These are phyloP conservation scores for Handroanthus guayacan DNA, from an alignment of 257 asterid genomes.

Conservation along the genomic window DNA sequence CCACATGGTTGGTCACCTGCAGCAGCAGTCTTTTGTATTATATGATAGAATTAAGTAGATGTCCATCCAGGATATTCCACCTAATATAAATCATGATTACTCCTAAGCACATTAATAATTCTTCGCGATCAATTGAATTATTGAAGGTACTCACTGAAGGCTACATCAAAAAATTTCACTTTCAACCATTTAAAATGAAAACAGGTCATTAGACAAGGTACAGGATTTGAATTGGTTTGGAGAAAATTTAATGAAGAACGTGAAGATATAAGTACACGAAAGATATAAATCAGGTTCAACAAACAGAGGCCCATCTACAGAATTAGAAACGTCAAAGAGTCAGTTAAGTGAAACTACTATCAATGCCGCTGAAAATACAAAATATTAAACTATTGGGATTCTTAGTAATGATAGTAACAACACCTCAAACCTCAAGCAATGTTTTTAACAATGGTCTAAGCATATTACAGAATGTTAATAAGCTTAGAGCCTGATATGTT, in stretches of 20 bases:
- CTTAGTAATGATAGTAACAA: too few species aligned
- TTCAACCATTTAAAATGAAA: background rate
- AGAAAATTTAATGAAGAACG: background rate
- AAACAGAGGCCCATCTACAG: background rate
- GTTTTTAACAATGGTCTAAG: too few species aligned
- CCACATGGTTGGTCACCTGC: conserved; percentile 93
- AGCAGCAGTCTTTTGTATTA: conserved; percentile 28
- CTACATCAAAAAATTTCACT: background rate
- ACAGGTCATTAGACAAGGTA: background rate
- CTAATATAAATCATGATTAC: background rate
- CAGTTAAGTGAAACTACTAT: background rate
- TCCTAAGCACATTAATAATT: background rate
- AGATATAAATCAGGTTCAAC: background rate
- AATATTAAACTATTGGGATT: too few species aligned
- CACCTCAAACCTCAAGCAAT: too few species aligned
- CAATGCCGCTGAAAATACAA: background rate
- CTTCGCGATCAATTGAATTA: background rate
- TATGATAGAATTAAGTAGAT: background rate
- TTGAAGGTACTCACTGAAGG: background rate
- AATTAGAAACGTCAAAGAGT: background rate
- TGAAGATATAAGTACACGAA: background rate
- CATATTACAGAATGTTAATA: too few species aligned
- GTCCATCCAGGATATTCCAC: background rate
- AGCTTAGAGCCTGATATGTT: background rate
- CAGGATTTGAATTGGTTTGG: background rate